Percentiles rank a stretch among this genome's conserved stretches.
Evolutionary conservation across 768 basidiomycete genomes (phyloP).

Genomic region (Suillus fuscotomentosus): DNA sequence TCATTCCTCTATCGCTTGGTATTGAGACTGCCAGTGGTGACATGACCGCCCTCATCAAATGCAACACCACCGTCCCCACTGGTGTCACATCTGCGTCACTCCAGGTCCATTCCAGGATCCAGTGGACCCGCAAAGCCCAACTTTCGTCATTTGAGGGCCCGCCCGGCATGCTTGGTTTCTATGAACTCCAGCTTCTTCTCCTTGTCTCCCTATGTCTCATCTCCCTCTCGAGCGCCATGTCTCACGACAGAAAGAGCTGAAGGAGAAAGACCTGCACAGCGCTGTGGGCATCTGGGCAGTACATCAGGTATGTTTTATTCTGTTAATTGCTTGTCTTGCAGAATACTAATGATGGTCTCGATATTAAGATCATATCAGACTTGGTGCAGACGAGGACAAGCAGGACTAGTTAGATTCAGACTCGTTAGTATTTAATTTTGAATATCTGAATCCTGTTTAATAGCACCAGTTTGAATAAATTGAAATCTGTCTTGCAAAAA

Average conservation of each 20-base stretch:
- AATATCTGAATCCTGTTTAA: too few relatives aligned
- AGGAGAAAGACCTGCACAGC: conserved; percentile 21
- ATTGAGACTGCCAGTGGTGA: conserved; percentile 99
- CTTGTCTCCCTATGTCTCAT: conserved; percentile 34
- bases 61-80: conserved; percentile 77
- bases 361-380: too few relatives aligned
- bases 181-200: conserved; percentile 39
- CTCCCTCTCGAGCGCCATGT: conserved; percentile 34
- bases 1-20: conserved; percentile 86
- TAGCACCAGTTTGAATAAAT: too few relatives aligned
- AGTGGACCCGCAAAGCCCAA: background rate
- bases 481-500: too few relatives aligned
- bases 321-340: too few relatives aligned
- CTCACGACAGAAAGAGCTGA: conserved; percentile 21
- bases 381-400: too few relatives aligned
- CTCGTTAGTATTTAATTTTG: too few relatives aligned
- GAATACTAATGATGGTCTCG: too few relatives aligned
- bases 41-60: conserved; percentile 97
- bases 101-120: background rate
- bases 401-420: too few relatives aligned
- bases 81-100: background rate
- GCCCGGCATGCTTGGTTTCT: conserved; percentile 32
- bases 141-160: background rate
- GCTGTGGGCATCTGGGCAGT: background rate
- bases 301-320: too few relatives aligned